A percentile compares a stretch with the other conserved stretches of the same genome.
phyloP scores from a whole-genome alignment of 345 rosid genomes.

The Eucalyptus shirleyi region DNA sequence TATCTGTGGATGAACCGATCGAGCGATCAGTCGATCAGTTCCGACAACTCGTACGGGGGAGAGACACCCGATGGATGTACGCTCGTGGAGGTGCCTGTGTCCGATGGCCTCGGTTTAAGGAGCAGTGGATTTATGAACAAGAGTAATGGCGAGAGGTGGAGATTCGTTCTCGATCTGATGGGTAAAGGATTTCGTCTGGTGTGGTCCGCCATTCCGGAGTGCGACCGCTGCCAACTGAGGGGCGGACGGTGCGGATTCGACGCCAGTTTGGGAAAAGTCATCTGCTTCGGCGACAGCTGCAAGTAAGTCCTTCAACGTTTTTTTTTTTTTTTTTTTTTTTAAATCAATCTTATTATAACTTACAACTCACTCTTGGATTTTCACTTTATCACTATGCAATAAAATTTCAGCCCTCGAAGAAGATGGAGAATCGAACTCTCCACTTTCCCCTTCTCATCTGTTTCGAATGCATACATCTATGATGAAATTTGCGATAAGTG shows the following conservation, averaged over 20 bases:
- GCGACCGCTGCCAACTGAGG: not conserved
- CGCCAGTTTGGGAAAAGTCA: not conserved
- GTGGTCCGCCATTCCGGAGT: not conserved
- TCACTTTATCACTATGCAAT: too few species aligned
- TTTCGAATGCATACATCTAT: too few species aligned
- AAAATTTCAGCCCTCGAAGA: too few species aligned
- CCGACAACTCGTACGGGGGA: not conserved
- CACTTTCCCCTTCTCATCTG: too few species aligned
- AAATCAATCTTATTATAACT: too few species aligned
- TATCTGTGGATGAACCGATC: not conserved
- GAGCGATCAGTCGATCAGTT: too few species aligned
- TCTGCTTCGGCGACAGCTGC: constrained; percentile 2
- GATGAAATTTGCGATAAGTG: too few species aligned
- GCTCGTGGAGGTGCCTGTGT: constrained; percentile 1
- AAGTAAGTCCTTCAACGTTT: not conserved
- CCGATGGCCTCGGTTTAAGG: not conserved
- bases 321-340: not conserved
- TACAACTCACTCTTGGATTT: too few species aligned
- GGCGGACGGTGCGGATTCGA: constrained; percentile 14
- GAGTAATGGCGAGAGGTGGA: not conserved
- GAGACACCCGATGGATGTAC: constrained; percentile 3
- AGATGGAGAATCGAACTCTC: too few species aligned
- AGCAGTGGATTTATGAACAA: not conserved
- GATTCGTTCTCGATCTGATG: not conserved
- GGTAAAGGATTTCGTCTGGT: constrained; percentile 9